These are phyloP conservation scores for Diutina mesorugosa DNA, from an alignment of 1,139 yeast species.

Conservation along the genomic window DNA sequence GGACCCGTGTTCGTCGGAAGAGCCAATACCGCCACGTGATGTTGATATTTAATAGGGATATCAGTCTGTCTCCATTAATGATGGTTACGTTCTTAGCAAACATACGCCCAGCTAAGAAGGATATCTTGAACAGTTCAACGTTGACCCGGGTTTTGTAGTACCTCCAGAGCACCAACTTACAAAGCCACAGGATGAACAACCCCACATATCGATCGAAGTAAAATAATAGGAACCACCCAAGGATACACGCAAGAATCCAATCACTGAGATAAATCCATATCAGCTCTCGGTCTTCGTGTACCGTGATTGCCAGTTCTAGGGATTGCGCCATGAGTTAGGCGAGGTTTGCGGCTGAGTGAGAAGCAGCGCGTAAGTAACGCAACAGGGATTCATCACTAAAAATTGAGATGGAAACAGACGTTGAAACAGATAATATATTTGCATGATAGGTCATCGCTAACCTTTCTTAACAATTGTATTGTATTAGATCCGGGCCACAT, in stretches of 20 bases:
- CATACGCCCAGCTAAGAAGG: slow-evolving; percentile 72
- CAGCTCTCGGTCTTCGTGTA: neutral
- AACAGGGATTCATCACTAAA: too few species aligned
- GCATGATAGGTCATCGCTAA: too few species aligned
- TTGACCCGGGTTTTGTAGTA: slow-evolving; percentile 40
- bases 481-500: too few species aligned
- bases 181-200: slow-evolving; percentile 33
- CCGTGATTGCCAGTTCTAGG: neutral
- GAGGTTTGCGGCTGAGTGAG: neutral
- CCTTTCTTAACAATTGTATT: too few species aligned
- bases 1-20: slow-evolving; percentile 34
- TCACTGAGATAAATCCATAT: slow-evolving; percentile 72
- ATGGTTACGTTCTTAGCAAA: slow-evolving; percentile 65
- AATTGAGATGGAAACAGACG: too few species aligned
- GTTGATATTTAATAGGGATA: slow-evolving; percentile 56
- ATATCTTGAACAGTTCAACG: slow-evolving; percentile 61
- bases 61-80: slow-evolving; percentile 56
- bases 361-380: neutral
- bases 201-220: slow-evolving; percentile 70
- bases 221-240: slow-evolving; percentile 55
- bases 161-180: slow-evolving; percentile 56
- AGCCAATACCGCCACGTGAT: slow-evolving; percentile 90
- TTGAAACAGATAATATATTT: too few species aligned
- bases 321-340: neutral
- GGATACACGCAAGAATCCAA: slow-evolving; percentile 60